Conservation (phyloP, 1,284 basidiomycete genomes). For the Schizophyllum commune region DNA sequence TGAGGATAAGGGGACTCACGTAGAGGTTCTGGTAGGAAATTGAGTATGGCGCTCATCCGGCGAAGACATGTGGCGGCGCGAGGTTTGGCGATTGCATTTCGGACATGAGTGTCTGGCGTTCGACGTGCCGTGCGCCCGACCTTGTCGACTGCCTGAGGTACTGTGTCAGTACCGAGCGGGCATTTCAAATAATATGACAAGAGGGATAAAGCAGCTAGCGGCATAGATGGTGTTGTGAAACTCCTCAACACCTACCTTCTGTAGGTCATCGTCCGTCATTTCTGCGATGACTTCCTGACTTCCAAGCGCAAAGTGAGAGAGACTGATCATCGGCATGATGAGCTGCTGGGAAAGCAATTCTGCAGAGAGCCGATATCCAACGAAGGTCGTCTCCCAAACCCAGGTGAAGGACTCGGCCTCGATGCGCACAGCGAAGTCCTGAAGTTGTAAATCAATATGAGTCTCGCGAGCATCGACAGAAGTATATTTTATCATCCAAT, state of each 20-base stretch:
- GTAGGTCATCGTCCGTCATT: conserved; percentile 47
- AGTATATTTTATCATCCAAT: too few species aligned
- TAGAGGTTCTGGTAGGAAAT: conserved; percentile 45
- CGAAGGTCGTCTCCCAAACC: conserved; percentile 65
- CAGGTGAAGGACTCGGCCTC: conserved; percentile 57
- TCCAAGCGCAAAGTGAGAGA: conserved; percentile 57
- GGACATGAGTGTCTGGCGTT: conserved; percentile 61
- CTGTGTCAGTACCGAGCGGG: too few species aligned
- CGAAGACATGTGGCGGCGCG: conserved; percentile 54
- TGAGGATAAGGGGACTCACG: conserved; percentile 36
- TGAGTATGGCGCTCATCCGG: conserved; percentile 63
- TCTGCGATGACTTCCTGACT: conserved; percentile 48
- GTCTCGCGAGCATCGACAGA: too few species aligned
- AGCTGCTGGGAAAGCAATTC: conserved; percentile 69
- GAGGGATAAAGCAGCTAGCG: too few species aligned
- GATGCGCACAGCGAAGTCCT: conserved; percentile 63
- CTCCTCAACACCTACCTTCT: too few species aligned
- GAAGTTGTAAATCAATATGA: conserved; percentile 3
- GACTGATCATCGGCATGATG: conserved; percentile 64
- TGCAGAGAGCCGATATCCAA: conserved; percentile 56
- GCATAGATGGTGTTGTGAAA: too few species aligned
- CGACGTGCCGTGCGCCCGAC: conserved; percentile 58
- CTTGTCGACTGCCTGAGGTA: conserved; percentile 54
- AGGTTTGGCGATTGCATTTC: conserved; percentile 59
- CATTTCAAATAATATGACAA: too few species aligned